Conservation (phyloP, 768 basidiomycete genomes). For the Tremella mesenterica region DNA sequence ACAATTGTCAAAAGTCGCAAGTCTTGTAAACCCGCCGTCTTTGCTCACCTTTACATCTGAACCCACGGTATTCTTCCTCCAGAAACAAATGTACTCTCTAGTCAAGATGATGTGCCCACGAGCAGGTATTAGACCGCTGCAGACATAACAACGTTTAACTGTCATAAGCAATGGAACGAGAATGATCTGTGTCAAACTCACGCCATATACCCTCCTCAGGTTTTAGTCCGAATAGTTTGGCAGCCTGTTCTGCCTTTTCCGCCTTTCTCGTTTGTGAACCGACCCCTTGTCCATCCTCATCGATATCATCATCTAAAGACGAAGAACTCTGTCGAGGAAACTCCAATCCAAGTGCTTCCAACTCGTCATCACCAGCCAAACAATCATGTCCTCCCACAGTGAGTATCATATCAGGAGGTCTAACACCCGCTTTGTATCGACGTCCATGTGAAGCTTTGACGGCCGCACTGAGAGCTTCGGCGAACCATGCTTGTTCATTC, state of each 20-base stretch:
- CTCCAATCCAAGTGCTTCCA: slow-evolving; percentile 1
- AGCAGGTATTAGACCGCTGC: slow-evolving; percentile 28
- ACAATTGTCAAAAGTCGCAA: not conserved
- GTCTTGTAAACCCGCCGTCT: not conserved
- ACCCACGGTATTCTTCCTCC: slow-evolving; percentile 30
- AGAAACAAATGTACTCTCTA: slow-evolving; percentile 38
- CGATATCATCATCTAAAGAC: slow-evolving; percentile 11
- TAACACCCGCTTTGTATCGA: slow-evolving; percentile 15
- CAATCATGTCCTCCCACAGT: slow-evolving; percentile 32
- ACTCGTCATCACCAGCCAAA: slow-evolving; percentile 28
- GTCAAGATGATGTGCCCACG: slow-evolving; percentile 42
- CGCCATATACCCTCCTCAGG: slow-evolving; percentile 37
- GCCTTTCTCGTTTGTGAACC: slow-evolving; percentile 19
- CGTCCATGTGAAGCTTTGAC: slow-evolving; percentile 9
- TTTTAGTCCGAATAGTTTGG: slow-evolving; percentile 33
- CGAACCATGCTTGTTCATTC: slow-evolving; percentile 35
- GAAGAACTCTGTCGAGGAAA: not conserved
- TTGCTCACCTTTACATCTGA: slow-evolving; percentile 39
- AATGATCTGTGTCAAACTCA: slow-evolving; percentile 6
- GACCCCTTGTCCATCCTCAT: slow-evolving; percentile 4
- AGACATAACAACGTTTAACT: slow-evolving; percentile 43
- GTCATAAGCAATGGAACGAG: slow-evolving; percentile 4
- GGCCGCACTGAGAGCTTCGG: slow-evolving; percentile 23
- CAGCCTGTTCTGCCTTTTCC: slow-evolving; percentile 24
- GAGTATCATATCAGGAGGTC: slow-evolving; percentile 22